Conservation (phyloP, 2,329 filamentous ascomycete species). For the Clarireedia paspali region DNA sequence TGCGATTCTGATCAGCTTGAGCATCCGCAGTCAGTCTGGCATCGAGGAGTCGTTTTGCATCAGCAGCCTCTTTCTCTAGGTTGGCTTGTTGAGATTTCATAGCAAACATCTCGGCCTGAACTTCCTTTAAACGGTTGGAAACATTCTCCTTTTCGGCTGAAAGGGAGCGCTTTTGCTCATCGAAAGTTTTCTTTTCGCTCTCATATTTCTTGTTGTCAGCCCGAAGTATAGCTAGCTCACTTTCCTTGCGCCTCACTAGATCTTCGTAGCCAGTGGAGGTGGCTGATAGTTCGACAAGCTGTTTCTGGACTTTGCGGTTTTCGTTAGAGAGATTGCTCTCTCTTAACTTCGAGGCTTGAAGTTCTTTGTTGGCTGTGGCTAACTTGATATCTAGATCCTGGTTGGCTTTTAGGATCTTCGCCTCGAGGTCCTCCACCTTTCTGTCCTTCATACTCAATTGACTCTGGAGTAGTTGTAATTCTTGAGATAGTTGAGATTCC, state of each 20-base stretch:
- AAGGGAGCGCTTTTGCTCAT: slow-evolving; percentile 68
- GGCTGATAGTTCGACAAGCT: slow-evolving; percentile 78
- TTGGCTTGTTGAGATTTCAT: slow-evolving; percentile 79
- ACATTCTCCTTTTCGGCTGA: slow-evolving; percentile 72
- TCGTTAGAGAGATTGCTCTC: slow-evolving; percentile 73
- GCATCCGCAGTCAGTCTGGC: slow-evolving; percentile 85
- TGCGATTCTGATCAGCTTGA: slow-evolving; percentile 72
- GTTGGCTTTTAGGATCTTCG: slow-evolving; percentile 73
- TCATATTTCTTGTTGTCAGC: slow-evolving; percentile 79
- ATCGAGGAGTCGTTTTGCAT: slow-evolving; percentile 80
- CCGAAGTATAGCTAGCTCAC: slow-evolving; percentile 78
- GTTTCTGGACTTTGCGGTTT: slow-evolving; percentile 73
- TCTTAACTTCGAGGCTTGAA: slow-evolving; percentile 64
- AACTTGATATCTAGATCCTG: slow-evolving; percentile 87
- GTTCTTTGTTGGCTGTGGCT: slow-evolving; percentile 67
- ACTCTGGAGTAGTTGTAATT: slow-evolving; percentile 86
- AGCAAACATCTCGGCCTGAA: slow-evolving; percentile 81
- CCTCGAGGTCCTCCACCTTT: slow-evolving; percentile 81
- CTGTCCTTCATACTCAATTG: slow-evolving; percentile 83
- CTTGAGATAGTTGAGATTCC: slow-evolving; percentile 69
- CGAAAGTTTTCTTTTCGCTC: slow-evolving; percentile 68
- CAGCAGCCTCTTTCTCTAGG: slow-evolving; percentile 79
- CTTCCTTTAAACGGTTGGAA: slow-evolving; percentile 66
- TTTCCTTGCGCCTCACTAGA: slow-evolving; percentile 86
- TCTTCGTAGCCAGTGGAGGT: slow-evolving; percentile 96